Conservation (phyloP, 1,284 basidiomycete genomes). For the Somion occarium region DNA sequence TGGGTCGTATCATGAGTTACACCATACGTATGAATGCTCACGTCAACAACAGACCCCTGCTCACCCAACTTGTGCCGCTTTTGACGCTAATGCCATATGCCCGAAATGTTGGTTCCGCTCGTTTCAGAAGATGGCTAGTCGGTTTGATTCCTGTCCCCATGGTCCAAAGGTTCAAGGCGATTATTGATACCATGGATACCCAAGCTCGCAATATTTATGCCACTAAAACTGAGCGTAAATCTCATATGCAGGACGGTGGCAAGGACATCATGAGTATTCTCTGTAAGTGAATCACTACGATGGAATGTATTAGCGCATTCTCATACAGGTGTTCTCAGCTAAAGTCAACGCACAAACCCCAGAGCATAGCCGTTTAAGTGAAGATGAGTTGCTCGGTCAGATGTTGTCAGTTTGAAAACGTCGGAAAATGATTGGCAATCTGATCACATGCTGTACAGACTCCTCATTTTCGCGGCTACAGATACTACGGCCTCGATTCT, state of each 20-base stretch:
- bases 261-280: conserved; percentile 27
- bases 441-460: conserved; percentile 13
- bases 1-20: conserved; percentile 10
- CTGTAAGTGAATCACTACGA: conserved; percentile 14
- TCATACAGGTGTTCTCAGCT: conserved; percentile 10
- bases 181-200: background rate
- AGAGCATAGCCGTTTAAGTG: conserved; percentile 16
- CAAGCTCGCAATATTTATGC: background rate
- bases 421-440: background rate
- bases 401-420: conserved; percentile 17
- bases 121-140: conserved; percentile 10
- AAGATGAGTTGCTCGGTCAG: conserved; percentile 20
- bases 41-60: background rate
- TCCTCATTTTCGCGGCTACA: conserved; percentile 26
- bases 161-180: background rate
- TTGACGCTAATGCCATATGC: conserved; percentile 2
- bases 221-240: background rate
- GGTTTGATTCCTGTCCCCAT: conserved; percentile 25
- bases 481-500: conserved; percentile 28
- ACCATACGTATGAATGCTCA: no score
- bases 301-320: background rate
- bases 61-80: background rate
- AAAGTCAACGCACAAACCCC: conserved; percentile 16
- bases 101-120: conserved; percentile 1
- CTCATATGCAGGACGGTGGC: conserved; percentile 6